Percentiles rank a stretch among this genome's conserved stretches.
Conservation (phyloP, 129 eudicot genomes). For the Sambucus nigra region DNA sequence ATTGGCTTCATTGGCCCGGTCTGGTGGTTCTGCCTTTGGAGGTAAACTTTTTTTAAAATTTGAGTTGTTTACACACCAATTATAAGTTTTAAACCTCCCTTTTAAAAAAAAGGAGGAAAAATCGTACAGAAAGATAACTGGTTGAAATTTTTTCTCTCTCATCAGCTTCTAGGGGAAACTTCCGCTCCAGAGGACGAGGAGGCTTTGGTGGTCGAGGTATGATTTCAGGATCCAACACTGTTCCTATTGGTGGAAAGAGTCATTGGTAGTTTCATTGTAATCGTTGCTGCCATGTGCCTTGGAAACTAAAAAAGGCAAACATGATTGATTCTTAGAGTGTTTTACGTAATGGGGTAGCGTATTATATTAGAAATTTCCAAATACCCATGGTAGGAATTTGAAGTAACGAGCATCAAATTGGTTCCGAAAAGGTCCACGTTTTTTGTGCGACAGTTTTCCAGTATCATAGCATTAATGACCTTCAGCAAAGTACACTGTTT, state of each 20-base stretch:
- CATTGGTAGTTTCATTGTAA: slow-evolving; percentile 36
- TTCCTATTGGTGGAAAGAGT: slow-evolving; percentile 53
- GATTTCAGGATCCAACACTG: slow-evolving; percentile 56
- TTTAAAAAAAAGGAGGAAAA: neutral
- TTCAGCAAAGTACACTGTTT: neutral
- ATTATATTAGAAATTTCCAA: neutral
- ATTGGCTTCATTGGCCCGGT: slow-evolving; percentile 51
- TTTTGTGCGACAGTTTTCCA: neutral
- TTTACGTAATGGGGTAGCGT: neutral
- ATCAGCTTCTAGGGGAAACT: slow-evolving; percentile 59
- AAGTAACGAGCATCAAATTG: neutral
- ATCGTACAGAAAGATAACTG: neutral
- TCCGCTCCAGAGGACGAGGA: slow-evolving; percentile 88
- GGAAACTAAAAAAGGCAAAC: neutral
- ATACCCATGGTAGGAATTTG: neutral
- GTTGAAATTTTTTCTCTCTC: neutral
- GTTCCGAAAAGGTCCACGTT: neutral
- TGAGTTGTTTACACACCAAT: too few relatives aligned
- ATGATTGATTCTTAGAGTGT: neutral
- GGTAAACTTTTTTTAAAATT: slow-evolving; percentile 25
- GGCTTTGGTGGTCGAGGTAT: slow-evolving; percentile 57
- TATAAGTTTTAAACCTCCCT: too few relatives aligned
- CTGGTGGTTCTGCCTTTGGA: slow-evolving; percentile 34
- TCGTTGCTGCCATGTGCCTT: neutral
- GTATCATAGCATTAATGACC: too few relatives aligned